phyloP scores from a whole-genome alignment of 192 early-diverging fungal genomes.

The Rhizoclosmatium sp. region DNA sequence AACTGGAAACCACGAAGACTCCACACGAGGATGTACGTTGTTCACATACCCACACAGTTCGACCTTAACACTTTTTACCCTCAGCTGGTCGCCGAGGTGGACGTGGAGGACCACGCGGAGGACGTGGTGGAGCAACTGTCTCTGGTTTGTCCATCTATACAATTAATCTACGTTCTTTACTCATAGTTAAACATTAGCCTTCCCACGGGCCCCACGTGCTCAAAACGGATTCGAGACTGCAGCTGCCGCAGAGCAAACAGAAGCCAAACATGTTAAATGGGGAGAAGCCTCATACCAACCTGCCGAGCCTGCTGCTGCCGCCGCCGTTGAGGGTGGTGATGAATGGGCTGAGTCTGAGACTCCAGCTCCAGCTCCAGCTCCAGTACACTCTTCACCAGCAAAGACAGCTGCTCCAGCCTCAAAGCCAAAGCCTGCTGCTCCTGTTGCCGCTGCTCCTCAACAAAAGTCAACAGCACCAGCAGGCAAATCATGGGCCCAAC shows the following conservation, averaged over 20 bases:
- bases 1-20: constrained; percentile 33
- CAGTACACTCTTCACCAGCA: neutral
- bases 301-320: constrained; percentile 4
- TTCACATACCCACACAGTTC: constrained; percentile 6
- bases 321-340: constrained; percentile 11
- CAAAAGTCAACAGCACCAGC: constrained; percentile 22
- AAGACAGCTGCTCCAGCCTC: constrained; percentile 40
- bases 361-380: constrained; percentile 10
- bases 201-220: constrained; percentile 42
- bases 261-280: constrained; percentile 28
- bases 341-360: constrained; percentile 24
- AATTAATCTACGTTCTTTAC: neutral
- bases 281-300: constrained; percentile 28
- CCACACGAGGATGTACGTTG: constrained; percentile 67
- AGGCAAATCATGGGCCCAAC: constrained; percentile 69
- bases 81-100: constrained; percentile 58
- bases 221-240: constrained; percentile 36
- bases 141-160: neutral
- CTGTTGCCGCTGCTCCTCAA: constrained; percentile 20
- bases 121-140: constrained; percentile 55
- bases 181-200: neutral
- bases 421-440: constrained; percentile 36
- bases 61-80: neutral
- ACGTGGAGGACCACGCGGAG: constrained; percentile 64
- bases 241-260: constrained; percentile 7